Percentiles rank a stretch among this genome's conserved stretches.
phyloP scores from a whole-genome alignment of 192 early-diverging fungal genomes.

The Phlyctochytrium planicorne region DNA sequence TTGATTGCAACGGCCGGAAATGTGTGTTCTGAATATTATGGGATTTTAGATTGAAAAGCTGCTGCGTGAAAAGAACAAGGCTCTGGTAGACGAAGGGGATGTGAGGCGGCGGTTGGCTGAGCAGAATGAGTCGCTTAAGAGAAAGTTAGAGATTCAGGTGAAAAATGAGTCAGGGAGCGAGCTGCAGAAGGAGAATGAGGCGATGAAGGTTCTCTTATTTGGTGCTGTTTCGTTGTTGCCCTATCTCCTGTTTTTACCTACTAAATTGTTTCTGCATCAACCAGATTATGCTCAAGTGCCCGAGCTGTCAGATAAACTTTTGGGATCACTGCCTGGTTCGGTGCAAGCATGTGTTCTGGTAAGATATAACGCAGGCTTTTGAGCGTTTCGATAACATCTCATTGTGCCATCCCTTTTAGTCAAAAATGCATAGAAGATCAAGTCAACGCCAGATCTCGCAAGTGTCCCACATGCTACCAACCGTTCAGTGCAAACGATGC shows the following conservation, averaged over 20 bases:
- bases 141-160: conserved; percentile 63
- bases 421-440: conserved; percentile 86
- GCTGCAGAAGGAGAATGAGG: conserved; percentile 45
- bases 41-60: conserved; percentile 47
- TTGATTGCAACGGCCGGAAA: conserved; percentile 8
- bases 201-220: conserved; percentile 43
- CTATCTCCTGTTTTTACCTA: not conserved
- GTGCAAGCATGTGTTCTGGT: conserved; percentile 97
- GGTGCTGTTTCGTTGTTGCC: not conserved
- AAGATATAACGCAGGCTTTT: conserved; percentile 5
- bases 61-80: conserved; percentile 65
- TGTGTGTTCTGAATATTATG: not conserved
- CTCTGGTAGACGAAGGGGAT: conserved; percentile 58
- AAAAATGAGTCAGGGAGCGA: conserved; percentile 58
- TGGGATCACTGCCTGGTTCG: conserved; percentile 76
- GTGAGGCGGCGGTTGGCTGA: conserved; percentile 60
- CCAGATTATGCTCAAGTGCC: conserved; percentile 86
- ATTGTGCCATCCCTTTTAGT: too few relatives aligned
- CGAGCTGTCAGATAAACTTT: conserved; percentile 82
- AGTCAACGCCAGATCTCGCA: conserved; percentile 84
- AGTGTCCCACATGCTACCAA: conserved; percentile 88
- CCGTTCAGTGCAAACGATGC: conserved; percentile 53
- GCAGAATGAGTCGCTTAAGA: conserved; percentile 52
- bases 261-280: not conserved
- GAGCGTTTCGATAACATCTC: not conserved